phyloP scores from a whole-genome alignment of 2,329 filamentous ascomycete genomes.

The Diaporthe sp. region DNA sequence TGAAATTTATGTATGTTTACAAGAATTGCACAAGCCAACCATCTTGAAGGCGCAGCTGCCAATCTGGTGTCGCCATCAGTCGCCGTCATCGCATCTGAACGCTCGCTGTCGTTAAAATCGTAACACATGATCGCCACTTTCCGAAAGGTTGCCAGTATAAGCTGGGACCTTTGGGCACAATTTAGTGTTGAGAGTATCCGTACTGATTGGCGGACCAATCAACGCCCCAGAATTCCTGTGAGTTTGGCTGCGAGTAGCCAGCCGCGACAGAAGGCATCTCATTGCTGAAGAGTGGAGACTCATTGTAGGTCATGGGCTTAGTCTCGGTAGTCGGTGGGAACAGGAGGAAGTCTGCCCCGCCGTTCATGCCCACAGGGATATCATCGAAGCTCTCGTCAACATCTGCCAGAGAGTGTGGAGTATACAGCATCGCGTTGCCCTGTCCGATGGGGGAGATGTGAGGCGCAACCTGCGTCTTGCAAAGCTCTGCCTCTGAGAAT shows the following conservation, averaged over 20 bases:
- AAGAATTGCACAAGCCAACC: conserved; percentile 32
- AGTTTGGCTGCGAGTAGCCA: conserved; percentile 66
- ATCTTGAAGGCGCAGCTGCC: conserved; percentile 31
- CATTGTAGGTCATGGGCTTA: conserved; percentile 59
- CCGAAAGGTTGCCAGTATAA: not conserved
- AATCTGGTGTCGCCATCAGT: conserved; percentile 22
- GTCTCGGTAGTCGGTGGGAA: conserved; percentile 61
- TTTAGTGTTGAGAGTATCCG: conserved; percentile 48
- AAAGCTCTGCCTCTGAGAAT: conserved; percentile 55
- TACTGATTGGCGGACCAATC: conserved; percentile 57
- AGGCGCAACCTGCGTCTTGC: conserved; percentile 56
- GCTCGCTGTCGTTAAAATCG: conserved; percentile 37
- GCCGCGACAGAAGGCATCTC: conserved; percentile 65
- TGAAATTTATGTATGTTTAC: conserved; percentile 31
- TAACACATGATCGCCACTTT: conserved; percentile 31
- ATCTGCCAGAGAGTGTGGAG: conserved; percentile 72
- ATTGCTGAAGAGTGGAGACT: conserved; percentile 58
- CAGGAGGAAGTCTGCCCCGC: conserved; percentile 74
- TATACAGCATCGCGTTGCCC: conserved; percentile 77
- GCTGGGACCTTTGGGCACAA: not conserved
- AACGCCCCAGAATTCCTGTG: conserved; percentile 65
- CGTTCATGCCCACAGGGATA: conserved; percentile 56
- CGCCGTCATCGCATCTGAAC: not conserved
- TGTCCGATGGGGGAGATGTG: conserved; percentile 80
- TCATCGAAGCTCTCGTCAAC: conserved; percentile 78